Evolutionary conservation across 495 filamentous ascomycete species (phyloP), one percentile per base, ranked within the genome.

Genomic region (Hyaloscypha bicolor): DNA sequence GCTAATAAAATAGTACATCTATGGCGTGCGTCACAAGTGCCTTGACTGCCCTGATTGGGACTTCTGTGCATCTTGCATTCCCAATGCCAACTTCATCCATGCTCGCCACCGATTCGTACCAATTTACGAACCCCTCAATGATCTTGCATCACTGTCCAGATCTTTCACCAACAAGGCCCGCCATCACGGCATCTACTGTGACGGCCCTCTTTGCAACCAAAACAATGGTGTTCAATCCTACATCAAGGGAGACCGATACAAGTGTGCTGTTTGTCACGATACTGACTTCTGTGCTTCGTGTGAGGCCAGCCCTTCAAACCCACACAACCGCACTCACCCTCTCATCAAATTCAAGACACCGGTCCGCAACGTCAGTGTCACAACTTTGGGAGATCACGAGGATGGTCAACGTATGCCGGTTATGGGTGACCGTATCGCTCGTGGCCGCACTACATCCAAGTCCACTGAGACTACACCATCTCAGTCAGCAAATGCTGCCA

Each of bases 11-110:
- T 48, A 65, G 83, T 86, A 85, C 72, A 96, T 99, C 72, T 84
- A 85, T 73, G 95, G 95, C 71, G 86, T 96, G 53, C 94, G 95
- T 71, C 91, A 98, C 86, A 99, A 99, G 85, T 99, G 95, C 80
- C 83, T 97, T 69, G 89, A 90, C 72, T 99, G 95, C 82, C 95
- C 96, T 35, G 95, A 99, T 75, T 99, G 91, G 92, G 95, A 99
- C 71, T 97, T 91, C 80, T 99, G 95, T 81, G 83, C 85, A n/a
- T 79, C 82, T 5, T 99, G 95, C 78, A 77, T 91, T 60, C 77
- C 82, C 66, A 86, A 81, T 71, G 88, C 92, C 33, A 69, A 77
- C 33, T 81, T 87, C 72, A 87, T 80, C 62, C 95, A 99, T 74
- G 87, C 92, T 35, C 82, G 85, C 35, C 95, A 99, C 77, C 92